Evolutionary conservation across 73 alveolate species (phyloP), one percentile per base, ranked within the genome.

Genomic region (Symbiodinium natans): DNA sequence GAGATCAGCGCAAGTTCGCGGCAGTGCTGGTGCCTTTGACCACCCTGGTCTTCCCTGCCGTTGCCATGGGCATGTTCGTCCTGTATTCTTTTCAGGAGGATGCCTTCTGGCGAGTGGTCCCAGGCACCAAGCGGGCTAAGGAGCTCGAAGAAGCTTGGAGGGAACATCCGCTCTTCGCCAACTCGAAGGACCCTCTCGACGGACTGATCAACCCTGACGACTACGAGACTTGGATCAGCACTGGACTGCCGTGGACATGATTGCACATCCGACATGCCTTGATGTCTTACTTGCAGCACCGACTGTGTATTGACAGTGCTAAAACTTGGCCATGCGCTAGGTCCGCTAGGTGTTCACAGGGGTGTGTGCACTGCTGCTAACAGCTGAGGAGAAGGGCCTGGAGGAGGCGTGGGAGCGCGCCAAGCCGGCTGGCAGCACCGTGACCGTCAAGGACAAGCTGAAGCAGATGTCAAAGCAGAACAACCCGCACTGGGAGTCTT

Each of bases 331-430:
- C n/a, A n/a, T n/a, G n/a, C n/a, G n/a, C n/a, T n/a, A n/a, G n/a
- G n/a, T n/a, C n/a, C n/a, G n/a, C n/a, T n/a, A n/a, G n/a, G n/a
- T n/a, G n/a, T n/a, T n/a, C n/a, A n/a, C n/a, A n/a, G n/a, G n/a
- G n/a, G n/a, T n/a, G n/a, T n/a, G n/a, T n/a, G n/a, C n/a, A n/a
- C n/a, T n/a, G n/a, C n/a, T n/a, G n/a, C n/a, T 46, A 13, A 6
- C 13, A 29, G 80, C 80, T 36, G 17, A 63, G 80, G 80, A 63
- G 95, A 88, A 88, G 73, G 95, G 95, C 84, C 21, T 88, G 36
- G 95, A 88, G 46, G 95, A 88, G 85, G 95, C 95, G 34, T 88
- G 95, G 95, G 95, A 88, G 41, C 95, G 95, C 33, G 95, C 95
- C 36, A 88, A 88, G 95, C 95, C 95, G 2, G 95, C 95, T 10